phyloP scores from a whole-genome alignment of 2,329 filamentous ascomycete species.

The Alternaria hordeiaustralica region DNA sequence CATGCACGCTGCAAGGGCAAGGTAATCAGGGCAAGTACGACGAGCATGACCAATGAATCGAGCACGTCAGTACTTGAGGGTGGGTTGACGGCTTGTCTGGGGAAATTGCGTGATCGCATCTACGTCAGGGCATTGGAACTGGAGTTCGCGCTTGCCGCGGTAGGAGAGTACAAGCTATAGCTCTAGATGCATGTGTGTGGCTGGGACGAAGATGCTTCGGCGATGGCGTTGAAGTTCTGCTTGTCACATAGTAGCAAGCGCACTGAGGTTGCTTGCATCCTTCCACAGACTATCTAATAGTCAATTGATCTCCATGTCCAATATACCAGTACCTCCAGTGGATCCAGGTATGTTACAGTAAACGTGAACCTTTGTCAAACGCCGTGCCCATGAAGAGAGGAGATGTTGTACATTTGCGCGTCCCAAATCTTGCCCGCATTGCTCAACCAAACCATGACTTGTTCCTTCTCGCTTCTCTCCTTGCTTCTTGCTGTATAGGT shows the following conservation, averaged over 20 bases:
- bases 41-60: slow-evolving; percentile 13
- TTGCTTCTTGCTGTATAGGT: slow-evolving; percentile 23
- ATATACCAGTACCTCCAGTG: neutral
- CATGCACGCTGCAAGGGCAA: slow-evolving; percentile 21
- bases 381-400: slow-evolving; percentile 20
- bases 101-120: slow-evolving; percentile 20
- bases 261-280: neutral
- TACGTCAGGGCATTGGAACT: slow-evolving; percentile 5
- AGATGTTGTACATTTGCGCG: slow-evolving; percentile 13
- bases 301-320: neutral
- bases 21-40: slow-evolving; percentile 10
- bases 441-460: slow-evolving; percentile 29
- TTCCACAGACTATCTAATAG: neutral
- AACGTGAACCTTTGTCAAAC: slow-evolving; percentile 6
- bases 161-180: neutral
- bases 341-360: neutral
- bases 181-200: neutral
- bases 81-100: neutral
- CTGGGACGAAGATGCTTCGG: neutral
- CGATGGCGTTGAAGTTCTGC: neutral
- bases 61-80: slow-evolving; percentile 4
- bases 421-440: neutral
- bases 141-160: neutral
- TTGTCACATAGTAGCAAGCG: neutral
- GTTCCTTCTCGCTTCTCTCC: slow-evolving; percentile 30